Evolutionary conservation across 148 eudicot species (phyloP).

Genomic region (Heliamphora exappendiculata): DNA sequence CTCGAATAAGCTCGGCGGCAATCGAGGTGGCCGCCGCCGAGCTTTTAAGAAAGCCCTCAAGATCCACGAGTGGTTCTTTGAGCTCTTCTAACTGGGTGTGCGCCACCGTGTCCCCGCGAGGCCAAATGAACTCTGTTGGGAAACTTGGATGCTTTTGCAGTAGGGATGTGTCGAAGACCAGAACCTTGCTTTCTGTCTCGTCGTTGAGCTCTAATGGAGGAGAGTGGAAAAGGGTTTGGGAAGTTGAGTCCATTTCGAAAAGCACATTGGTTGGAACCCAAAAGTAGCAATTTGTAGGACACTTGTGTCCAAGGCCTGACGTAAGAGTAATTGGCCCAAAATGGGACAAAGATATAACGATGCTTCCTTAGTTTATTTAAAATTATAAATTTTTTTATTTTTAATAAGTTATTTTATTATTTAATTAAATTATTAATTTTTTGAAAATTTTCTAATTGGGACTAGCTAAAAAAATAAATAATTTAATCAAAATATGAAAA

Average conservation of each 20-base stretch:
- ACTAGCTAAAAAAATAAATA: too few species aligned
- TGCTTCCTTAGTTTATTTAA: too few species aligned
- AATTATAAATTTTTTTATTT: too few species aligned
- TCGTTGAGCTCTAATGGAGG: background rate
- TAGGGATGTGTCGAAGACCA: conserved; percentile 17
- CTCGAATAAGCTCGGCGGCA: conserved; percentile 18
- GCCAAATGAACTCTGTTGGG: conserved; percentile 34
- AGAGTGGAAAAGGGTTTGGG: background rate
- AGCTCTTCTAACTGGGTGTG: conserved; percentile 11
- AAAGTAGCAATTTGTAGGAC: too few species aligned
- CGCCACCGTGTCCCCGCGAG: background rate
- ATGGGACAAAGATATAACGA: too few species aligned
- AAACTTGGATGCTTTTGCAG: conserved; percentile 23
- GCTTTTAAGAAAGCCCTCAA: conserved; percentile 26
- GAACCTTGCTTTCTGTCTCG: conserved; percentile 17
- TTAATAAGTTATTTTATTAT: too few species aligned
- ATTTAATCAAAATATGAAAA: too few species aligned
- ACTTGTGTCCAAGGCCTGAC: too few species aligned
- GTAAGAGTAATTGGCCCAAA: too few species aligned
- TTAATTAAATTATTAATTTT: too few species aligned
- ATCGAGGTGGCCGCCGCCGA: conserved; percentile 21
- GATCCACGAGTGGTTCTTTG: conserved; percentile 33
- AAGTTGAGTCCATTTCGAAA: background rate
- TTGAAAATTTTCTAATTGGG: too few species aligned
- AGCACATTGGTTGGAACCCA: too few species aligned